Evolutionary conservation across 257 asterid genomes (phyloP).

Genomic region (Leonotis leonurus): DNA sequence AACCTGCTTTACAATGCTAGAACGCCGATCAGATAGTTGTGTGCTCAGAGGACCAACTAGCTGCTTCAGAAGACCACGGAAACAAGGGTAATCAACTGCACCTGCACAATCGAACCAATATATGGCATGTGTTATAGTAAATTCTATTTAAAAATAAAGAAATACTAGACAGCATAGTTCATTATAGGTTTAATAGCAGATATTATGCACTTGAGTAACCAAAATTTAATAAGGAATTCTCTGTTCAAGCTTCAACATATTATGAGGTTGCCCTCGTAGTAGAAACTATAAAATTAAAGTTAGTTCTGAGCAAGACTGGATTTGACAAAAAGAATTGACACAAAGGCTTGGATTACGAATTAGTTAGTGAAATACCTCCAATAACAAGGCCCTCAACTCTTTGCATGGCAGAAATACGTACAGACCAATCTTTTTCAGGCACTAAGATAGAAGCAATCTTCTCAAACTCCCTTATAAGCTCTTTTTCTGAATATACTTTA

Average conservation of each 20-base stretch:
- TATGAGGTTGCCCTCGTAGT: conserved; percentile 1
- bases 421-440: conserved; percentile 98
- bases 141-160: background rate
- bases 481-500: conserved; percentile 92
- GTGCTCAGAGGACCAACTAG: conserved; percentile 80
- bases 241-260: background rate
- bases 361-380: conserved; percentile 62
- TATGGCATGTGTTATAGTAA: background rate
- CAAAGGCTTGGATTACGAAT: background rate
- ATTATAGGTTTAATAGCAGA: conserved; percentile 2
- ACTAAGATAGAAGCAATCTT: conserved; percentile 83
- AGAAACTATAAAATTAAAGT: background rate
- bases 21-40: conserved; percentile 93
- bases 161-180: background rate
- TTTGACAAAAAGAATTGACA: conserved; percentile 1
- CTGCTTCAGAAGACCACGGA: conserved; percentile 94
- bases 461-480: conserved; percentile 90
- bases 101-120: conserved; percentile 42
- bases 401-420: conserved; percentile 94
- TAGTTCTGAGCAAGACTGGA: background rate
- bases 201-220: background rate
- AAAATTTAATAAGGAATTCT: conserved; percentile 1
- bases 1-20: conserved; percentile 99
- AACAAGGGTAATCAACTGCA: conserved; percentile 80
- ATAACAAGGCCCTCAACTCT: conserved; percentile 86